Conservation (phyloP, 2,329 filamentous ascomycete genomes). For the Periconia digitata region DNA sequence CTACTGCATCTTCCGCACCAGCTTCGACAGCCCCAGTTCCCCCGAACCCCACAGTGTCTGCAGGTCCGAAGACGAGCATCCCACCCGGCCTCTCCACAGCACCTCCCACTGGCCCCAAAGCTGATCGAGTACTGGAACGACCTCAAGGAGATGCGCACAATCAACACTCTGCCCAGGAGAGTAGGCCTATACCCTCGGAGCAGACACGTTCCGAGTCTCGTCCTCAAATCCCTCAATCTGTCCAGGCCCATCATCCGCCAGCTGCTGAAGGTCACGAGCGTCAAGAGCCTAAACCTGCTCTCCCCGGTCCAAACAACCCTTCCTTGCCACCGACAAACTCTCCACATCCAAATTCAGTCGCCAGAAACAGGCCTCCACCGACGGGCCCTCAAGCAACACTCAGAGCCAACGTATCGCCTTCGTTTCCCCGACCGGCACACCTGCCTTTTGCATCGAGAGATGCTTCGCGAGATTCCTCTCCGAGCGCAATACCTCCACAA, state of each 20-base stretch:
- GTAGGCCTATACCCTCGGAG: slow-evolving; percentile 15
- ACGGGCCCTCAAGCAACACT: slow-evolving; percentile 37
- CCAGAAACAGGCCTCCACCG: slow-evolving; percentile 30
- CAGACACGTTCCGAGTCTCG: slow-evolving; percentile 26
- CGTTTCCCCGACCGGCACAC: slow-evolving; percentile 31
- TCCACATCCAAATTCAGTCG: slow-evolving; percentile 33
- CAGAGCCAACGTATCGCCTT: slow-evolving; percentile 35
- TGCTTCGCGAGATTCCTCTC: slow-evolving; percentile 25
- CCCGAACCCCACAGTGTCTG: slow-evolving; percentile 23
- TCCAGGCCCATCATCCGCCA: slow-evolving; percentile 7
- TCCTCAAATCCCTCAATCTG: slow-evolving; percentile 16
- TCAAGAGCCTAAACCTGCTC: slow-evolving; percentile 12
- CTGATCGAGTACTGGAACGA: slow-evolving; percentile 36
- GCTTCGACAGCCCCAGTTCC: slow-evolving; percentile 21
- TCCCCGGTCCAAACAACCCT: slow-evolving; percentile 2
- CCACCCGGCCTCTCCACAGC: slow-evolving; percentile 38
- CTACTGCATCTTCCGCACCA: slow-evolving; percentile 14
- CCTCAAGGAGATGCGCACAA: slow-evolving; percentile 18
- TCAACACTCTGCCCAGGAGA: slow-evolving; percentile 15
- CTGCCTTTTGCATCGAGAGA: slow-evolving; percentile 27
- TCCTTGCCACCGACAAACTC: slow-evolving; percentile 21
- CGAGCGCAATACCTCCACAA: slow-evolving; percentile 24
- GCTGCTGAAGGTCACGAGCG: slow-evolving; percentile 14
- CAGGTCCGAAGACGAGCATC: slow-evolving; percentile 37
- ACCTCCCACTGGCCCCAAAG: slow-evolving; percentile 47